Base-by-base conservation (phyloP, 1,139 yeast species). In the Kluyveromyces sp. region DNA sequence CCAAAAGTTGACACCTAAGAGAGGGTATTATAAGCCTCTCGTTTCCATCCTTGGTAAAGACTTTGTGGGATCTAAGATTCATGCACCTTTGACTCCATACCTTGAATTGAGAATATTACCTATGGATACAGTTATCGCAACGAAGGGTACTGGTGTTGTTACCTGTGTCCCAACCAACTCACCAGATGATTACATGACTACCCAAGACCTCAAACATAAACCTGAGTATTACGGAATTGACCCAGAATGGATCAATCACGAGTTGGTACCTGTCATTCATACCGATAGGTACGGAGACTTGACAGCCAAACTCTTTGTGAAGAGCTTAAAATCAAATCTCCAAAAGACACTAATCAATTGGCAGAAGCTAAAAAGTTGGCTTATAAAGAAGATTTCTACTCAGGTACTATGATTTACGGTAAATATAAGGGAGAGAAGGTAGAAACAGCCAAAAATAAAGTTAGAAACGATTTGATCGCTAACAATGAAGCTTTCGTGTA, bases 151-250 rank as follows among this genome's bases (percentile, higher is more conserved):
- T 45, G 98, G 97, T 73, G 97, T 92, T 39, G 98, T 94, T 50
- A 92, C 97, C 10, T 94, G 97, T 73, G 98, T 90, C 54, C 98
- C 98, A 54, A 84, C 96, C 15, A 97, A 90, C 69, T 90, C 97
- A 48, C 97, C 99, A 51, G 99, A 94, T 71, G 98, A 92, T 73
- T 92, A 64, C 64, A 80, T 90, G 68, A 94, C 97, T 51, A 77
- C 84, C 43, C 75, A 75, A 59, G 98, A 92, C 58, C 78, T 92
- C 60, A 75, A 77, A 58, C 82, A 88, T 73, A 94, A 94, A 71
- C 85, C 97, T 32, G 97, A 88, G 62, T 92, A 83, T 68, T 90
- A 92, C 67, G 78, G 81, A 46, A 86, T 92, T 61, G 74, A 90
- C 51, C 77, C 83, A 63, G 89, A 82, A 48, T 94, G 98, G 99